Conservation (phyloP, 2,329 filamentous ascomycete species). For the Xylaria sp. region DNA sequence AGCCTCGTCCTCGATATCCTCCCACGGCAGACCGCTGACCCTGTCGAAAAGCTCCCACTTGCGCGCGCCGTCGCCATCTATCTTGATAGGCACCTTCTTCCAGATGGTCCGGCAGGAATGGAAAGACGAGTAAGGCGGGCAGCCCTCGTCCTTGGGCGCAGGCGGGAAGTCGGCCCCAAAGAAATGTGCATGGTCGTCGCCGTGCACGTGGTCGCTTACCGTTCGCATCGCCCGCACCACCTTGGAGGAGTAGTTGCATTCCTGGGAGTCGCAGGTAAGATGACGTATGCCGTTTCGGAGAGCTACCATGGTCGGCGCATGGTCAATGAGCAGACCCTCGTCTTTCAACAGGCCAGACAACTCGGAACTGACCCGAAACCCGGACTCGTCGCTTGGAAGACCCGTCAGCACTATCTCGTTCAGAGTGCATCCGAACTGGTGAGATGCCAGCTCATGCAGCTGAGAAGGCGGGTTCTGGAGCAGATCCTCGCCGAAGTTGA, state of each 20-base stretch:
- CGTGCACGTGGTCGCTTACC: conserved; percentile 32
- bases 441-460: conserved; percentile 55
- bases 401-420: conserved; percentile 58
- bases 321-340: conserved; percentile 54
- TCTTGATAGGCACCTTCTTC: conserved; percentile 51
- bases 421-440: conserved; percentile 56
- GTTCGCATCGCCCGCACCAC: conserved; percentile 48
- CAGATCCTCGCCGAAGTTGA: conserved; percentile 54
- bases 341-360: conserved; percentile 56
- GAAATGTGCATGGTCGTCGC: conserved; percentile 29
- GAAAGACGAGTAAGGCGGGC: conserved; percentile 44
- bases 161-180: conserved; percentile 41
- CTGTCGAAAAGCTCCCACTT: conserved; percentile 53
- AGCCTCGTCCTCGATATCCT: conserved; percentile 34
- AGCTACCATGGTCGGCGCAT: conserved; percentile 47
- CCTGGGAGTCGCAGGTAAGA: conserved; percentile 40
- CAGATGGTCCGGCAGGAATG: conserved; percentile 52
- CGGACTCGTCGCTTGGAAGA: conserved; percentile 52
- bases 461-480: conserved; percentile 50
- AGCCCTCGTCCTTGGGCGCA: conserved; percentile 46
- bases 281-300: conserved; percentile 43
- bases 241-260: conserved; percentile 42
- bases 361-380: conserved; percentile 50
- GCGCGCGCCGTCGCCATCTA: conserved; percentile 44
- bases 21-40: conserved; percentile 36